Base-by-base conservation (phyloP, 1,139 yeast genomes). In the Groenewaldozyma auringiensis region DNA sequence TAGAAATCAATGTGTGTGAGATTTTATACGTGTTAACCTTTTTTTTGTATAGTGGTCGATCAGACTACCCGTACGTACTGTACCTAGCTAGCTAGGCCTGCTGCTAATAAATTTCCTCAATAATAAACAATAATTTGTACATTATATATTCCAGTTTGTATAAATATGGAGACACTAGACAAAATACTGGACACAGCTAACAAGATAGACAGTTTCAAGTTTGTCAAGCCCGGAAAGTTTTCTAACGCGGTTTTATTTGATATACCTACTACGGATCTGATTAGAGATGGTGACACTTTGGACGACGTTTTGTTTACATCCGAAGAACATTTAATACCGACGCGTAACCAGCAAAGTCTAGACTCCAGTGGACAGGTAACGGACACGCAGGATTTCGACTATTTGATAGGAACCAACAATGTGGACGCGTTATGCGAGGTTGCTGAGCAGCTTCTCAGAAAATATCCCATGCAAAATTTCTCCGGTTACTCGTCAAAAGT, bases 241-340 rank as follows among this genome's bases (percentile, higher is more conserved):
- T 78, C 86, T 35, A 81, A 81, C 56, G 79, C 88, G 3, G 66
- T 81, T 18, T 69, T 78, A 9, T 64, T 69, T 31, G 66, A 72
- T 32, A 81, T 81, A 1, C 74, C 74, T 34, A 78, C 81, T 48
- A 78, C 82, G 3, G 64, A 71, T n/a, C 64, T 81, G 35, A 66
- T 82, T 29, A 71, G 81, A 51, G 87, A 81, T 59, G 78, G 84
- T 2, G 76, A 77, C 31, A 60, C 60, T 1, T 74, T 73, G 42
- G 88, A 81, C 53, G 73, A 67, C 22, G 63, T 72, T 2, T 59
- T 80, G 38, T 79, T 78, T 54, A 66, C 63, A n/a, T 31, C 45
- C 49, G 59, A 21, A 55, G 60, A 18, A 44, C 38, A 43, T 48
- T 49, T 17, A 39, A 44, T 11, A 34, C 47, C 35, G 39, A 47